Base-by-base conservation (phyloP, 108 stramenopile genomes). In the Cyclotella kingstonii region DNA sequence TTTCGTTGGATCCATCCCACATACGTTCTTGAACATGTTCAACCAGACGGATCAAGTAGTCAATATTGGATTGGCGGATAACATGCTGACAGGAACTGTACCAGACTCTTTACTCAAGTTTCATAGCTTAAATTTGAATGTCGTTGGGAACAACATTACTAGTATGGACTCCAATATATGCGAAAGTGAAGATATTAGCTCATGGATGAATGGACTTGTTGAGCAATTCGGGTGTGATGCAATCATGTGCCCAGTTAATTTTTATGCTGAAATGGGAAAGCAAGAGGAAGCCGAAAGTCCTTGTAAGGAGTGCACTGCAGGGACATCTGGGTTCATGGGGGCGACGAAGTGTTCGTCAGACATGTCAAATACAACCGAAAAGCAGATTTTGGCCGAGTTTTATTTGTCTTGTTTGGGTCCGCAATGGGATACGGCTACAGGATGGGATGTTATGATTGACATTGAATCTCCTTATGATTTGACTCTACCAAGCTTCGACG, bases 121-220 rank as follows among this genome's bases (percentile, higher is more conserved):
- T 30, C 40, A 56, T 19, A 60, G 49, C 1, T 54, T 86, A 17
- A 76, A 65, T 30, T 52, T 86, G 29, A 51, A 82, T 25, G 15
- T 81, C n/a, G 52, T 75, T 14, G 78, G 80, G 15, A 86, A 86
- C 49, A 64, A 60, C 17, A 79, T 86, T 36, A 63, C 62, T 3
- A 48, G 60, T 2, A 31, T 77, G 36, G 80, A 56, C 6, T 1
- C 19, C 0, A 15, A 67, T 0, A 46, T 81, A 19, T 86, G 85
- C 44, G 61, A 63, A 2, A 31, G 19, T 12, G 59, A 33, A 1
- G 38, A 70, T 23, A 71, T 78, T 26, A 12, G 35, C 57, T 51
- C 67, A n/a, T 85, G 84, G 84, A 85, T 82, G 81, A 64, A 85
- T 38, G 81, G 81, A 11, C 43, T 74, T 25, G 77, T 78, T 15